A percentile compares a stretch with the other conserved stretches of the same genome.
phyloP scores from a whole-genome alignment of 169 alveolate species.

The Plasmodium falciparum region DNA sequence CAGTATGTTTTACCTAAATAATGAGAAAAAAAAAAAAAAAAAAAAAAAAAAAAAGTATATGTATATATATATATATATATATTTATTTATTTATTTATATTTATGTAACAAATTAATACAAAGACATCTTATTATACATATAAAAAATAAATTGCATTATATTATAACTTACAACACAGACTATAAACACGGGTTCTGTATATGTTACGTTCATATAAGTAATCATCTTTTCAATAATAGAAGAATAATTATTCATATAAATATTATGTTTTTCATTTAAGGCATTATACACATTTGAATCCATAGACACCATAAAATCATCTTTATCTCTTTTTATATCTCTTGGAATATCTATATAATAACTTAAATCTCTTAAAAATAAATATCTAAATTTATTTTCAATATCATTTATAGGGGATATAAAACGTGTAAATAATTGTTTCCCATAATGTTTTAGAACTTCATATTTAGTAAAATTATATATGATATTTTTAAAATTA shows the following conservation, averaged over 20 bases:
- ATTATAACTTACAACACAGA: constrained; percentile 22
- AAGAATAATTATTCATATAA: constrained; percentile 13
- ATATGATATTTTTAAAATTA: constrained; percentile 39
- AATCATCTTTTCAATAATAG: constrained; percentile 23
- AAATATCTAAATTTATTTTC: constrained; percentile 34
- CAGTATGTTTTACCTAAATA: constrained; percentile 19
- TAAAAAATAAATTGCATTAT: neutral
- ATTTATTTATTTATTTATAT: neutral
- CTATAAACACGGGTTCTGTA: constrained; percentile 29
- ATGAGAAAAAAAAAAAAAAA: constrained; percentile 2
- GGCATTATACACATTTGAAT: constrained; percentile 6
- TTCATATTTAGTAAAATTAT: constrained; percentile 19
- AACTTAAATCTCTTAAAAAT: constrained; percentile 40
- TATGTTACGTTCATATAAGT: constrained; percentile 13
- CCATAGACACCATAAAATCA: constrained; percentile 27
- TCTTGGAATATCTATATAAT: constrained; percentile 53
- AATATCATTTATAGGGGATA: constrained; percentile 38
- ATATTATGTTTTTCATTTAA: constrained; percentile 28
- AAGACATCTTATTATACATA: neutral
- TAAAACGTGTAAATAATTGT: neutral
- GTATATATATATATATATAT: neutral
- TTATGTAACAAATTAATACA: neutral
- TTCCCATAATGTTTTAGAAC: neutral
- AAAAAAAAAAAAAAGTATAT: constrained; percentile 3
- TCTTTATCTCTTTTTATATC: constrained; percentile 19